Base-by-base conservation (phyloP, 306 rosid species). In the Macrotyloma uniflorum region DNA sequence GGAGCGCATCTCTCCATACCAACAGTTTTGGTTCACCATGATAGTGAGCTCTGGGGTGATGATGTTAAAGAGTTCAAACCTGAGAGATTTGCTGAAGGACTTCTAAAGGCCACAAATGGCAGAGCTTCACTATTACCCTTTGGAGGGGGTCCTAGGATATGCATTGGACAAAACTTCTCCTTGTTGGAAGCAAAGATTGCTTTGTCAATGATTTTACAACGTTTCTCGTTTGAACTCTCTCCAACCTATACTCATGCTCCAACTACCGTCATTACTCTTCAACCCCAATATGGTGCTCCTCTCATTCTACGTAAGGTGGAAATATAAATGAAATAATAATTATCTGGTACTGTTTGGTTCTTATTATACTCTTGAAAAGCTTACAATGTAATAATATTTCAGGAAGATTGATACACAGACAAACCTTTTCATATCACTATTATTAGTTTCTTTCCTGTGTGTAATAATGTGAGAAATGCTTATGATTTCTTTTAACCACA, bases 111-210 rank as follows among this genome's bases (percentile, higher is more conserved):
- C 47, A 80, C 91, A 10, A 86, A 85, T 18, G 73, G 85, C 10
- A 76, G 3, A 82, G 19, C 36, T 30, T 68, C 82, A 5, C 88
- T 74, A 74, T 53, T 89, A 14, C 93, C 96, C 0, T 91, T 91
- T 58, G 90, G 96, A 16, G 64, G 90, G 78, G 96, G 90, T 68
- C 93, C 90, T 28, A 68, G 96, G 38, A 77, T 86, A 5, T 91
- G 91, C 84, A 82, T 91, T 12, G 93, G 90, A 16, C 90, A 85
- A 76, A 89, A 84, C 63, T 91, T 86, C 67, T 26, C 89, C 8
- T 0, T 80, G 43, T 32, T 80, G 26, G 89, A 86, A 83, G 85
- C 83, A 38, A 83, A 86, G 40, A 45, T 76, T 74, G 83, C 67
- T 61, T 1, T 86, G 43, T 40, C 87, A 26, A 8, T 86, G 76